These are phyloP conservation scores for Penstemon barbatus DNA, from an alignment of 257 asterid species.

Conservation along the genomic window DNA sequence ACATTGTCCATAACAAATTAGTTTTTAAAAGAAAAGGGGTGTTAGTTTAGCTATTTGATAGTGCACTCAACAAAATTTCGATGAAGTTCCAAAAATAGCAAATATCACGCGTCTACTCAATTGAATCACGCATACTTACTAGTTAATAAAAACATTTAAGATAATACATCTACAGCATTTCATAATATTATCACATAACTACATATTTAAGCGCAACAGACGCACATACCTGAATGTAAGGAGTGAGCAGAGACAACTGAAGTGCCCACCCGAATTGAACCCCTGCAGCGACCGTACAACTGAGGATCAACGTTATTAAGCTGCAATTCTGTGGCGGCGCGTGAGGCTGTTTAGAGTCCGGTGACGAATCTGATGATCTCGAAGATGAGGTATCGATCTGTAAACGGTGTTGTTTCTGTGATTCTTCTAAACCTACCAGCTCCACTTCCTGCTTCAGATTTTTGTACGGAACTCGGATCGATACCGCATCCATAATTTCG, in stretches of 20 bases:
- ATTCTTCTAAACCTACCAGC: constrained; percentile 58
- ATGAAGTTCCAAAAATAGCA: neutral
- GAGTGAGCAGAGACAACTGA: constrained; percentile 96
- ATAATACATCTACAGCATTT: constrained; percentile 12
- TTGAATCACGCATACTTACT: constrained; percentile 7
- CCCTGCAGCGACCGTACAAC: constrained; percentile 98
- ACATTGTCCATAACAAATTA: constrained; percentile 12
- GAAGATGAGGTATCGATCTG: constrained; percentile 50
- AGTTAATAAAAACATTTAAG: neutral
- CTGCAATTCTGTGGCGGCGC: constrained; percentile 48
- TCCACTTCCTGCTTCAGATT: constrained; percentile 87
- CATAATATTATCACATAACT: constrained; percentile 1
- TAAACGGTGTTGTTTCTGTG: constrained; percentile 41
- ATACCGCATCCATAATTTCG: constrained; percentile 68
- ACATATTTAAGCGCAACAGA: neutral
- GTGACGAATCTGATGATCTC: constrained; percentile 32
- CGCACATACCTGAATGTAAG: constrained; percentile 78
- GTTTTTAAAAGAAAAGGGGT: neutral
- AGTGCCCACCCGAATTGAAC: constrained; percentile 99
- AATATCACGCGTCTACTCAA: constrained; percentile 23
- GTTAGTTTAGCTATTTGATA: neutral
- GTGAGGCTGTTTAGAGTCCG: constrained; percentile 36
- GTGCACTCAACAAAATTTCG: neutral
- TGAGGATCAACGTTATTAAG: constrained; percentile 64
- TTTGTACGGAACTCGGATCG: constrained; percentile 81